Conservation (phyloP, 257 asterid species). For the Solanum dulcamara region DNA sequence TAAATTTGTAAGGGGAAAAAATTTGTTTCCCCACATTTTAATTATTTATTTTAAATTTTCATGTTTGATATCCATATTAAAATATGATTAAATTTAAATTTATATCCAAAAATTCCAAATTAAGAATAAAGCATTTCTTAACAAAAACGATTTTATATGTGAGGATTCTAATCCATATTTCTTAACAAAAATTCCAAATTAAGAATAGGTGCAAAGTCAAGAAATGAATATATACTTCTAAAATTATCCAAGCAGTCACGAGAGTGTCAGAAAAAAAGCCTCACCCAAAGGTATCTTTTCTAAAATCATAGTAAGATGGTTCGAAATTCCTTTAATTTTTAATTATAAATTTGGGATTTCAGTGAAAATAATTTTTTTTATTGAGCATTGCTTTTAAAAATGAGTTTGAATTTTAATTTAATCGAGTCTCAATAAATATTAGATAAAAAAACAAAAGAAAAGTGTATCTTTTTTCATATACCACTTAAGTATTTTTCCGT, state of each 20-base stretch:
- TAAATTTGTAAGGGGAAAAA: too few species aligned
- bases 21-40: too few species aligned
- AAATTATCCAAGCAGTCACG: slow-evolving; percentile 17
- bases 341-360: not conserved
- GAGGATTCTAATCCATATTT: too few species aligned
- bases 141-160: too few species aligned
- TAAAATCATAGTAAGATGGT: accelerated
- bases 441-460: not conserved
- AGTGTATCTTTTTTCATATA: not conserved
- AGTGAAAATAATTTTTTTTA: accelerated
- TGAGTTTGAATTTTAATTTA: not conserved
- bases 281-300: not conserved
- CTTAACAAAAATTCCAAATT: not conserved
- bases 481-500: not conserved
- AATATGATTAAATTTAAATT: too few species aligned
- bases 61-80: too few species aligned
- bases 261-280: not conserved
- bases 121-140: too few species aligned
- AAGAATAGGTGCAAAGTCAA: not conserved
- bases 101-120: too few species aligned
- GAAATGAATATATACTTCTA: not conserved
- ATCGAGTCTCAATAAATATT: not conserved
- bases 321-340: not conserved
- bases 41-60: too few species aligned
- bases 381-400: not conserved